Percentiles rank a stretch among this genome's conserved stretches.
These are phyloP conservation scores for Pittosporum tobira DNA, from an alignment of 129 eudicot genomes.

Conservation along the genomic window DNA sequence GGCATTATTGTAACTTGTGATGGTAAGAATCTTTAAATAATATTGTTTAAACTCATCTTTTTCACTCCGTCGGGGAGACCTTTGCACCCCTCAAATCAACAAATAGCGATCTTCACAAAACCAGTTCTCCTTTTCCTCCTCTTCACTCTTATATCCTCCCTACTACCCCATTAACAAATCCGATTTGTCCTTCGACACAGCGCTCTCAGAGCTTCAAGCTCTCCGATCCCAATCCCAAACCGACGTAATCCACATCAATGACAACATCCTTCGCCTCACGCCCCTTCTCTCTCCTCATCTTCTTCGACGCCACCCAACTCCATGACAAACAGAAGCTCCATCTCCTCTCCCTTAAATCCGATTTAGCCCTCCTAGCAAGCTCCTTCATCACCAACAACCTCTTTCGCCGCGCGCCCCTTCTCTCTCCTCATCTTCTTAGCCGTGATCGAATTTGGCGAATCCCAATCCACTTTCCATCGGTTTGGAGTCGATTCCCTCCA, in stretches of 20 bases:
- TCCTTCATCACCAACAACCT: conserved; percentile 39
- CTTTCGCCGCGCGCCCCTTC: conserved; percentile 19
- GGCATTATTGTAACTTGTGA: too few species aligned
- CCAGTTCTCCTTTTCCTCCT: conserved; percentile 16
- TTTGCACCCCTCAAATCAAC: too few species aligned
- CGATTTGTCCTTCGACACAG: conserved; percentile 33
- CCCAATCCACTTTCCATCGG: conserved; percentile 47
- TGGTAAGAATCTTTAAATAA: too few species aligned
- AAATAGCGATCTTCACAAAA: conserved; percentile 30
- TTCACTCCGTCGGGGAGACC: too few species aligned
- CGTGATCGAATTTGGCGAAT: conserved; percentile 58
- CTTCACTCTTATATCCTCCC: conserved; percentile 20
- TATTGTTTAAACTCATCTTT: too few species aligned
- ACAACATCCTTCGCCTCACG: conserved; percentile 70
- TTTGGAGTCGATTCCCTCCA: conserved; percentile 69
- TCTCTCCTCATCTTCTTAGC: conserved; percentile 44
- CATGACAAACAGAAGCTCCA: conserved; percentile 64
- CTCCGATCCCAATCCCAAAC: conserved; percentile 54
- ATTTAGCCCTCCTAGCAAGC: conserved; percentile 48
- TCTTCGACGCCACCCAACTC: conserved; percentile 78
- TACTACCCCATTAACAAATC: conserved; percentile 8
- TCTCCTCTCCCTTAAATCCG: conserved; percentile 54
- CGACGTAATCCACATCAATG: conserved; percentile 67
- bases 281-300: conserved; percentile 60
- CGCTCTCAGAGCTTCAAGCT: too few species aligned